phyloP scores from a whole-genome alignment of 2,329 filamentous ascomycete species.

The Penicillium concentricum region DNA sequence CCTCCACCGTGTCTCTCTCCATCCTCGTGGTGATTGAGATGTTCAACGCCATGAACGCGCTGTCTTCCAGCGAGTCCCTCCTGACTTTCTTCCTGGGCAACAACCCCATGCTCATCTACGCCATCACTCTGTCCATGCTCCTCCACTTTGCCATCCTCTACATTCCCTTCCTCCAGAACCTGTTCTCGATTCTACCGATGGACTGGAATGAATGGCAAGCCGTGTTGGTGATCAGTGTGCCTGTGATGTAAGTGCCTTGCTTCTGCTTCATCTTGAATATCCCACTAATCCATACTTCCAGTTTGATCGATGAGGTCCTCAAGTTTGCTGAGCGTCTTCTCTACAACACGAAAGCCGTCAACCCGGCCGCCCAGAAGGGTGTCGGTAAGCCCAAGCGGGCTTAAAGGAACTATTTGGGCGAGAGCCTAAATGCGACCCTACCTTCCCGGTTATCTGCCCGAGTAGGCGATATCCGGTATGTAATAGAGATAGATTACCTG shows the following conservation, averaged over 20 bases:
- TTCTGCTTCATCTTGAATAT: neutral
- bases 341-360: conserved; percentile 44
- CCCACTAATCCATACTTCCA: conserved; percentile 36
- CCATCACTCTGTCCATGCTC: conserved; percentile 87
- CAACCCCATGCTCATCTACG: conserved; percentile 97
- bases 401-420: conserved; percentile 18
- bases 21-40: conserved; percentile 96
- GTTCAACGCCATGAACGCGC: conserved; percentile 98
- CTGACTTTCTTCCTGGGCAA: conserved; percentile 94
- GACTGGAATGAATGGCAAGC: conserved; percentile 89
- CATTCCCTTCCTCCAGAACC: conserved; percentile 77
- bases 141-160: conserved; percentile 95
- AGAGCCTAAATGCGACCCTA: neutral
- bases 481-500: conserved; percentile 9
- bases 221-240: conserved; percentile 80
- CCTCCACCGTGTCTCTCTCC: conserved; percentile 88
- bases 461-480: neutral
- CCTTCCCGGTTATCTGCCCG: neutral
- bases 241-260: conserved; percentile 73
- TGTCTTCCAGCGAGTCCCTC: conserved; percentile 92
- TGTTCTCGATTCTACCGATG: conserved; percentile 90
- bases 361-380: conserved; percentile 29
- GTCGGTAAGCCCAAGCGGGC: conserved; percentile 38
- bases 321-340: conserved; percentile 72
- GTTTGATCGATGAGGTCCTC: conserved; percentile 77